Conservation (phyloP, 2,329 filamentous ascomycete genomes). For the Neurospora crassa region DNA sequence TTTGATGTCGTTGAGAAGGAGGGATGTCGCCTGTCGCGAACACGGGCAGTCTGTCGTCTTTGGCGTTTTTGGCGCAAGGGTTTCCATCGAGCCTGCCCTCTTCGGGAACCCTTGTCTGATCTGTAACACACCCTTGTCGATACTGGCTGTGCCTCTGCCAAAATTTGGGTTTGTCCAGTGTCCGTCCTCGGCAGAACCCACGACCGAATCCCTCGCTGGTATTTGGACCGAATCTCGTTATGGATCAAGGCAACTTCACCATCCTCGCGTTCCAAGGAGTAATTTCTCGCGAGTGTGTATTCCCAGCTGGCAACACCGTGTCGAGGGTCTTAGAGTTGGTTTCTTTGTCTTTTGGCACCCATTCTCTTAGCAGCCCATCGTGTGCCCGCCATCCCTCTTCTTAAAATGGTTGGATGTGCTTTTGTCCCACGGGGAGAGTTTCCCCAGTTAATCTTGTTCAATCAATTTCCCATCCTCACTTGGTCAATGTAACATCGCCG, state of each 20-base stretch:
- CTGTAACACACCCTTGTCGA: slow-evolving; percentile 20
- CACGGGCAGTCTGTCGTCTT: neutral
- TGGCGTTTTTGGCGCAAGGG: neutral
- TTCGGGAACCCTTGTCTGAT: slow-evolving; percentile 15
- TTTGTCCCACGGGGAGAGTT: neutral
- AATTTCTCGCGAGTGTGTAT: neutral
- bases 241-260: neutral
- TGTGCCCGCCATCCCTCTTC: neutral
- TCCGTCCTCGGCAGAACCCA: neutral
- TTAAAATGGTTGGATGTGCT: neutral
- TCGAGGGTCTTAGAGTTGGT: neutral
- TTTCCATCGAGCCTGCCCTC: slow-evolving; percentile 4
- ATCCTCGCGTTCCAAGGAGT: neutral
- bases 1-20: neutral
- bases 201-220: neutral
- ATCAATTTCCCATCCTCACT: neutral
- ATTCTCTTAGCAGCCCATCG: neutral
- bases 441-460: neutral
- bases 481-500: slow-evolving; percentile 5
- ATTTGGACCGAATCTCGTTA: neutral
- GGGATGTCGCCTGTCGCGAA: neutral
- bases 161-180: slow-evolving; percentile 11
- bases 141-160: slow-evolving; percentile 17
- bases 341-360: neutral
- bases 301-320: neutral